These are phyloP conservation scores for Phytophthora ramorum DNA, from an alignment of 352 stramenopile genomes.

Conservation along the genomic window DNA sequence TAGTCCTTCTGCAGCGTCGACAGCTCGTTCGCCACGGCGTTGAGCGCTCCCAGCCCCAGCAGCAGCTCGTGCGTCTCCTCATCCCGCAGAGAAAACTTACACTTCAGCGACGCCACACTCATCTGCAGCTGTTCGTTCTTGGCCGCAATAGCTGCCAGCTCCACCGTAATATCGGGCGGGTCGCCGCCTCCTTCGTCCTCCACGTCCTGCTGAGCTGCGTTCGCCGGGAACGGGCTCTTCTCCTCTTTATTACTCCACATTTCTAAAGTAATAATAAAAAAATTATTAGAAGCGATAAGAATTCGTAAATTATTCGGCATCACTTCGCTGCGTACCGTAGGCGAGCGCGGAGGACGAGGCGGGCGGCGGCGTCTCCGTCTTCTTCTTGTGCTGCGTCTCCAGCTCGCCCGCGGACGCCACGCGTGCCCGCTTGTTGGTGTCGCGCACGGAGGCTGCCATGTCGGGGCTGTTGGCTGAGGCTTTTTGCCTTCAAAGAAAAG, in stretches of 20 bases:
- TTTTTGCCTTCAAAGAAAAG: not conserved
- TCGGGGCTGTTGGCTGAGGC: not conserved
- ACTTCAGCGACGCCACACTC: slow-evolving; percentile 51
- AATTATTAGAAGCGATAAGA: slow-evolving; percentile 2
- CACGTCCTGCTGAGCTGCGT: not conserved
- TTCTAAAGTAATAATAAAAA: not conserved
- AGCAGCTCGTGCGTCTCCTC: slow-evolving; percentile 49
- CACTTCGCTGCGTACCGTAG: slow-evolving; percentile 11
- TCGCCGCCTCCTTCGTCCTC: slow-evolving; percentile 13
- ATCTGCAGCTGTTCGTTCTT: slow-evolving; percentile 53
- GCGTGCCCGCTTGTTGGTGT: slow-evolving; percentile 39
- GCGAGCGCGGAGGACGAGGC: not conserved
- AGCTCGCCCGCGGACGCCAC: slow-evolving; percentile 15
- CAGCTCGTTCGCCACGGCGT: slow-evolving; percentile 51
- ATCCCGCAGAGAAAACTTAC: slow-evolving; percentile 41
- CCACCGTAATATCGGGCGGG: slow-evolving; percentile 8
- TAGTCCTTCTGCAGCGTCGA: slow-evolving; percentile 53
- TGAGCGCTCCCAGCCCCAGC: slow-evolving; percentile 41
- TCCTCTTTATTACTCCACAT: slow-evolving; percentile 5
- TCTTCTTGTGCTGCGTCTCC: slow-evolving; percentile 21
- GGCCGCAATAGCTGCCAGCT: slow-evolving; percentile 36
- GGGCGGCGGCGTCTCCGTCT: slow-evolving; percentile 18
- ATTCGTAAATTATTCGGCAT: not conserved
- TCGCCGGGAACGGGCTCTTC: slow-evolving; percentile 10
- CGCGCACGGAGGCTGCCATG: not conserved